Evolutionary conservation across 768 basidiomycete genomes (phyloP).

Genomic region (Suillus americanus): DNA sequence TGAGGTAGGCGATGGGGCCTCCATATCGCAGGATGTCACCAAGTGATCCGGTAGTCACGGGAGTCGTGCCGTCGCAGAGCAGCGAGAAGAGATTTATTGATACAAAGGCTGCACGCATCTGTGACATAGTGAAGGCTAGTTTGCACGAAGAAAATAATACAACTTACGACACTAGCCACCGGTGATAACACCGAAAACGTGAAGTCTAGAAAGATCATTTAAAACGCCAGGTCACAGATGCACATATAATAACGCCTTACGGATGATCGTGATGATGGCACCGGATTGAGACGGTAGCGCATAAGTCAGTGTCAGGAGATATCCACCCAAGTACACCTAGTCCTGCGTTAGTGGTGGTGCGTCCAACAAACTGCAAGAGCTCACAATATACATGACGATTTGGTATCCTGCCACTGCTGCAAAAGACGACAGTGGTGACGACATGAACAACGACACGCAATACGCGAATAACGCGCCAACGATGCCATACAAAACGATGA

Average conservation of each 20-base stretch:
- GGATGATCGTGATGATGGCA: constrained; percentile 58
- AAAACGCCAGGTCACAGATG: background rate
- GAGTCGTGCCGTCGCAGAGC: constrained; percentile 57
- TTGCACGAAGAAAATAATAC: background rate
- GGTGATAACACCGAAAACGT: constrained; percentile 67
- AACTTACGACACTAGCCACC: constrained; percentile 64
- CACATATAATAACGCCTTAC: constrained; percentile 27
- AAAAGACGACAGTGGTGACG: constrained; percentile 72
- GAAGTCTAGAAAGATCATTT: constrained; percentile 43
- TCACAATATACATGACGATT: constrained; percentile 67
- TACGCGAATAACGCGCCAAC: constrained; percentile 70
- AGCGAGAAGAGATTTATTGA: constrained; percentile 77
- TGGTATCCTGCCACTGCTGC: constrained; percentile 73
- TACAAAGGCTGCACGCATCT: constrained; percentile 72
- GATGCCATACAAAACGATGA: constrained; percentile 69
- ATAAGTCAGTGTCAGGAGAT: constrained; percentile 73
- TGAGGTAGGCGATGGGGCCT: constrained; percentile 73
- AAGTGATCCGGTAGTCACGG: constrained; percentile 46
- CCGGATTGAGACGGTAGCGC: constrained; percentile 57
- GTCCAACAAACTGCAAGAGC: constrained; percentile 24
- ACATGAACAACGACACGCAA: constrained; percentile 56
- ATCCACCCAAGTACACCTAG: constrained; percentile 64
- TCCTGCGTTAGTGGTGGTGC: background rate
- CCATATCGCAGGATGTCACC: constrained; percentile 62
- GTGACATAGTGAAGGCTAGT: background rate